Percentiles rank a stretch among this genome's conserved stretches.
phyloP scores from a whole-genome alignment of 306 rosid species.

The Vachellia pachyceras region DNA sequence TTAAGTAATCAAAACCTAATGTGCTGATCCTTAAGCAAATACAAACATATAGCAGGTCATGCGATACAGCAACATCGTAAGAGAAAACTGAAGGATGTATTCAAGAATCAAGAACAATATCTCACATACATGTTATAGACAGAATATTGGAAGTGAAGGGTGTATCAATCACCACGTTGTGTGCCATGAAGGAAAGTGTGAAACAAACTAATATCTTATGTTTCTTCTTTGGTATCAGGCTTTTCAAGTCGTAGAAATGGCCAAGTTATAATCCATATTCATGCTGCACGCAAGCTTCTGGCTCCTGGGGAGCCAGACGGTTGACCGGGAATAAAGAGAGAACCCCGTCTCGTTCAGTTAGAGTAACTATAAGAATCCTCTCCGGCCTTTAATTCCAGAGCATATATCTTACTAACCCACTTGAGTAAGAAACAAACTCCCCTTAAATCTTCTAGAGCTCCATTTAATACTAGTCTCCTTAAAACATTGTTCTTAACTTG shows the following conservation, averaged over 20 bases:
- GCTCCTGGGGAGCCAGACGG: too few species aligned
- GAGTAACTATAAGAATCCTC: neutral
- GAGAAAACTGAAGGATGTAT: neutral
- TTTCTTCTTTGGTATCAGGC: neutral
- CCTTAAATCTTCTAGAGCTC: constrained; percentile 3
- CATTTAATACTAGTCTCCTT: constrained; percentile 23
- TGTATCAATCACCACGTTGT: neutral
- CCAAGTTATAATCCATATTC: neutral
- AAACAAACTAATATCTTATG: neutral
- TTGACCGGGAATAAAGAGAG: neutral
- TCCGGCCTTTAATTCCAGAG: neutral
- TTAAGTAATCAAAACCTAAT: neutral
- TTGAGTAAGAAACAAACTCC: neutral
- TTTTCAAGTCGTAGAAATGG: neutral
- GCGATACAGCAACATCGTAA: neutral
- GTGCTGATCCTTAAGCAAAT: neutral
- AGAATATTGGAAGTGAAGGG: constrained; percentile 10
- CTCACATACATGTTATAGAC: neutral
- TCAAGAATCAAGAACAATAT: constrained; percentile 4
- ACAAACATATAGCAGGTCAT: neutral
- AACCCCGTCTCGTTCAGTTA: neutral
- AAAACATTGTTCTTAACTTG: neutral
- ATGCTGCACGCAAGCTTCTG: neutral
- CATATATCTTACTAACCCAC: neutral
- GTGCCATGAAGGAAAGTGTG: neutral